These are phyloP conservation scores for Suaeda aralocaspica DNA, from an alignment of 148 eudicot species.

Conservation along the genomic window DNA sequence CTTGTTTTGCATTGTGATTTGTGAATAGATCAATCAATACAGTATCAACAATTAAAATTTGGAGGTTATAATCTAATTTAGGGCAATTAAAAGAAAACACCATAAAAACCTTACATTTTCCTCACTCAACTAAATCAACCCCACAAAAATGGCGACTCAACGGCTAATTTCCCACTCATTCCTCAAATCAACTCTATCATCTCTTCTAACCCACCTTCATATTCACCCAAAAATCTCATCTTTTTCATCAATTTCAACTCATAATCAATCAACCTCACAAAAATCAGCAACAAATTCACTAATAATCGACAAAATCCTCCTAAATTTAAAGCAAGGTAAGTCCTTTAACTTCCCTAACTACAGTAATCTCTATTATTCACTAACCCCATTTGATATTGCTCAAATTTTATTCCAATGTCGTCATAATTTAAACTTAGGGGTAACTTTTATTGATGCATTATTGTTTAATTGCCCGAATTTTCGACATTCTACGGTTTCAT, in stretches of 20 bases:
- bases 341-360: constrained; percentile 16
- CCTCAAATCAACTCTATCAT: constrained; percentile 7
- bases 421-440: constrained; percentile 41
- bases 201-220: not conserved
- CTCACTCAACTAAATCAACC: too few species aligned
- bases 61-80: too few species aligned
- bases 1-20: too few species aligned
- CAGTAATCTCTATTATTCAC: constrained; percentile 18
- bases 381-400: constrained; percentile 44
- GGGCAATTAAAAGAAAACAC: too few species aligned
- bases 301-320: constrained; percentile 44
- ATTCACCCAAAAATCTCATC: not conserved
- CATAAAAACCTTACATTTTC: too few species aligned
- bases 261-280: constrained; percentile 11
- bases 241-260: constrained; percentile 8
- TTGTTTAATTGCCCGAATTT: constrained; percentile 44
- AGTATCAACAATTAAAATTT: too few species aligned
- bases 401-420: constrained; percentile 44
- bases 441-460: constrained; percentile 49
- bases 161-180: constrained; percentile 2
- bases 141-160: constrained; percentile 17
- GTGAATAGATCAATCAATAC: too few species aligned
- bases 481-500: constrained; percentile 47
- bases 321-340: constrained; percentile 49
- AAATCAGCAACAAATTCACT: constrained; percentile 27